Base-by-base conservation (phyloP, 352 stramenopile species). In the Phytophthora agathidicida region DNA sequence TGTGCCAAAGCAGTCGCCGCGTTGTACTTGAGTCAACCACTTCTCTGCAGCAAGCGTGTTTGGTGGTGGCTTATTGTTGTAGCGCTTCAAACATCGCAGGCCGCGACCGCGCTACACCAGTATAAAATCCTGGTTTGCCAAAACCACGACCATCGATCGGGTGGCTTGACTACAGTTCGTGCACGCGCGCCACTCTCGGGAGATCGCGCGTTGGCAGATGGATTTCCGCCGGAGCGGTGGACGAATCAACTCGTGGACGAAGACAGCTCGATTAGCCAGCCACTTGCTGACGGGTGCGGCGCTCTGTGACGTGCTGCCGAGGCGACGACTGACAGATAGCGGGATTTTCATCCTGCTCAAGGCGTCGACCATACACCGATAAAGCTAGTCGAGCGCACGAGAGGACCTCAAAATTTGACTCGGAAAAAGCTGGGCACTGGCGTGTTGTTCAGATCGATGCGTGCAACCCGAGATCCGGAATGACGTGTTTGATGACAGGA, bases 1-100 rank as follows among this genome's bases (percentile, higher is more conserved):
- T n/a, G 20, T 44, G 50, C 50, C 22, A 17, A 17, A 27, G 46
- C 20, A 33, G 53, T 70, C 17, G 39, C 22, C 39, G 44, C 36
- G 43, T 71, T 60, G 55, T 62, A 62, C 35, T 51, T 66, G 55
- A 71, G 54, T 55, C 61, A 33, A 35, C 20, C 41, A 24, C 61
- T 46, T 68, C 30, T 53, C 38, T 62, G 41, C 24, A 54, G 42
- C 42, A 23, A n/a, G 45, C 30, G 14, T 31, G 11, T 16, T 16
- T 48, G 19, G 36, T 39, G 14, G 31, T 50, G 46, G 33, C 30
- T n/a, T n/a, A n/a, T n/a, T n/a, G n/a, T n/a, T n/a, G n/a, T n/a
- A n/a, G n/a, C n/a, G n/a, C n/a, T n/a, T n/a, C n/a, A n/a, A n/a
- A n/a, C n/a, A n/a, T n/a, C n/a, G n/a, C 27, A 55, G 9, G 53